Evolutionary conservation across 208 protist species (phyloP), one percentile per base, ranked within the genome.

Genomic region (Acanthamoeba polyphaga): DNA sequence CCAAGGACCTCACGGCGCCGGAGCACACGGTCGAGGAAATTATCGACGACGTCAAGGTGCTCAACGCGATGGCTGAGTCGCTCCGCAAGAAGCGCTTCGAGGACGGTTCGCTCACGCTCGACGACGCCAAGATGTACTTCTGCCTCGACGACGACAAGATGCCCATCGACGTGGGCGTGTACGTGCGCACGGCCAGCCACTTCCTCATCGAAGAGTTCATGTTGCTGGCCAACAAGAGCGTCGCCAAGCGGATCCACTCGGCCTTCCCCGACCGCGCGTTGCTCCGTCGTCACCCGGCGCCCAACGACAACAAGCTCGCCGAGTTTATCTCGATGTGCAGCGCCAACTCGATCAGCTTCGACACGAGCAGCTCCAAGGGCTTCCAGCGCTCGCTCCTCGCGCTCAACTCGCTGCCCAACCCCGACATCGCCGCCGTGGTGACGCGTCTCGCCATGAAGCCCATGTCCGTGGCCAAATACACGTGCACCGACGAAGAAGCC

Each of bases 141-240:
- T 70, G 96, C 58, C 85, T 98, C 19, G 96, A 97, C 38, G 95
- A 94, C 43, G 94, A 97, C 46, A 85, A 78, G 15, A 95, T 97
- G 24, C 98, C 98, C 51, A 51, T 97, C 46, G 62, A 49, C 17
- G 95, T 97, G 0, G 66, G 96, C 62, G 55, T 95, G 34, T 98
- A 99, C 90, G 72, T 92, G 60, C 95, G 94, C 27, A 95, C 95
- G 60, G 97, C 98, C 24, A 95, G 94, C 24, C 98, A 98, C 62
- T 93, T 95, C 27, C 80, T 99, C 13, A 95, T 99, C 12, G 98
- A 99, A 94, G 98, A 99, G 92, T 98, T 98, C 89, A 99, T 99
- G 98, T 94, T 99, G 9, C 93, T 98, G 17, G 98, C 98, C 27
- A 99, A 99, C 92, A 97, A 97, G 92, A 91, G 90, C 32, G 98